Conservation (phyloP, 176 grass and related monocot species). For the Carex myosuroides region DNA sequence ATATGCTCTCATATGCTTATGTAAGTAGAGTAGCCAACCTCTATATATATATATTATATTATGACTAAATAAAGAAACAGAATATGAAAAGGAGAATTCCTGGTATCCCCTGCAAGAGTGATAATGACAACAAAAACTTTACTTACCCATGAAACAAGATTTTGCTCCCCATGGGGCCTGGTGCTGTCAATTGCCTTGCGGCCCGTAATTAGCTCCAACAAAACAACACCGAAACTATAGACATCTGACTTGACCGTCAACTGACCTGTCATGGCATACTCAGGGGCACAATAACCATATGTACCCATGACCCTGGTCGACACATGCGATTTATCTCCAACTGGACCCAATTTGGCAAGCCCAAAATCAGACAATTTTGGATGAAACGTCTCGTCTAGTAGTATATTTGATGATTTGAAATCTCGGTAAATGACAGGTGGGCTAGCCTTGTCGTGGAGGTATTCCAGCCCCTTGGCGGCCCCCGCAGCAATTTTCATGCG, state of each 20-base stretch:
- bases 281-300: constrained; percentile 80
- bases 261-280: constrained; percentile 85
- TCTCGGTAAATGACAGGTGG: constrained; percentile 87
- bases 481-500: constrained; percentile 91
- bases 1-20: too few relatives aligned
- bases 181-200: constrained; percentile 65
- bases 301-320: constrained; percentile 87
- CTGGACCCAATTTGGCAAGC: constrained; percentile 73
- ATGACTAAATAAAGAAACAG: not conserved
- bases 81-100: not conserved
- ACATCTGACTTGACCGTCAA: constrained; percentile 72
- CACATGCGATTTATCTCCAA: constrained; percentile 86
- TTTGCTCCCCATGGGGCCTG: constrained; percentile 65
- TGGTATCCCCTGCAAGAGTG: not conserved
- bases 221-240: constrained; percentile 78
- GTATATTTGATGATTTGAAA: constrained; percentile 83
- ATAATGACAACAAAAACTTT: not conserved
- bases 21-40: too few relatives aligned
- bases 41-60: not conserved
- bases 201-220: constrained; percentile 85
- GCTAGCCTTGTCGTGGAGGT: constrained; percentile 84
- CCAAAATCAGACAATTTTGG: constrained; percentile 84
- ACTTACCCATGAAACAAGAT: constrained; percentile 89
- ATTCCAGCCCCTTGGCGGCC: constrained; percentile 78
- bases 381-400: constrained; percentile 61